phyloP scores from a whole-genome alignment of 805 yeast species.

The Starmerella davenportii region DNA sequence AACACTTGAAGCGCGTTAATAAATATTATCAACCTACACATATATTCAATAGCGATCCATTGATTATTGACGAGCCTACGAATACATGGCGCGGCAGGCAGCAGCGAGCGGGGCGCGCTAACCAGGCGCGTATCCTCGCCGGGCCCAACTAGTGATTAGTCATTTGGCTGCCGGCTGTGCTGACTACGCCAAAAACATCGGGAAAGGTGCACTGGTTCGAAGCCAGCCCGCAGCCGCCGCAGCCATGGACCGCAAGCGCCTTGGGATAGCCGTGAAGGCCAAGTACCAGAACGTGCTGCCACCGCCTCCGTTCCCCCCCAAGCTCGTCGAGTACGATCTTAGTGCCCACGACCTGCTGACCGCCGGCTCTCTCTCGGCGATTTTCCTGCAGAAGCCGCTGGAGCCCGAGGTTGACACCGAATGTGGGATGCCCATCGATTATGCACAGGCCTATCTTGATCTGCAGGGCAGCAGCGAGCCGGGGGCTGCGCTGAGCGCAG shows the following conservation, averaged over 20 bases:
- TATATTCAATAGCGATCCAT: no score
- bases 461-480: constrained; percentile 27
- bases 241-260: constrained; percentile 1
- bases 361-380: constrained; percentile 42
- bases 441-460: constrained; percentile 34
- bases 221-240: no score
- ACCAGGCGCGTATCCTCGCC: no score
- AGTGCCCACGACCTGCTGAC: constrained; percentile 32
- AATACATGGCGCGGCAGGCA: no score
- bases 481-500: constrained; percentile 44
- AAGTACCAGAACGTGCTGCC: constrained; percentile 78
- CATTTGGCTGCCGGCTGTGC: no score
- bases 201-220: no score
- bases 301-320: constrained; percentile 85
- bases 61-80: no score
- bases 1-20: no score
- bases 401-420: constrained; percentile 41
- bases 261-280: constrained; percentile 42
- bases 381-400: constrained; percentile 11
- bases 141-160: no score
- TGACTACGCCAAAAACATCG: no score
- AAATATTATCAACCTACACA: no score
- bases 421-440: constrained; percentile 60
- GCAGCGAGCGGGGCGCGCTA: no score
- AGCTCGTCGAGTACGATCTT: constrained; percentile 41